Evolutionary conservation across 108 stramenopile genomes (phyloP).

Genomic region (Nitzschia sp.): DNA sequence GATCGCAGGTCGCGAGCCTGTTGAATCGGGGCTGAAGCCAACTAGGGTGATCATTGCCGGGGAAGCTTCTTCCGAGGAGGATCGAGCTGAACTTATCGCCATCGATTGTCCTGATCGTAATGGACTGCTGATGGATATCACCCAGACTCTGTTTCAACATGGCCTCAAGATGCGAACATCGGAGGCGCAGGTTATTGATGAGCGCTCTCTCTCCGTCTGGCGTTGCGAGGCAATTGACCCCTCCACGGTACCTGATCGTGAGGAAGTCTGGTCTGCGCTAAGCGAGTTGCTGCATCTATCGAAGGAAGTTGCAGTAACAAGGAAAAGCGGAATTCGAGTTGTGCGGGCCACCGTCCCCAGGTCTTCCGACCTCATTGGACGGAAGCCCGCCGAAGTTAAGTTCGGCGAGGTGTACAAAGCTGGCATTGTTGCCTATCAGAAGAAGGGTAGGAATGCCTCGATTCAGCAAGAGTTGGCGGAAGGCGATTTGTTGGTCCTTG

Average conservation of each 20-base stretch:
- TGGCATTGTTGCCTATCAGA: constrained; percentile 69
- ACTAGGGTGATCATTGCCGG: background rate
- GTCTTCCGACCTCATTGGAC: constrained; percentile 55
- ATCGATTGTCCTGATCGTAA: constrained; percentile 52
- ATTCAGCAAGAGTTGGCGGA: constrained; percentile 42
- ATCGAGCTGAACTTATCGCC: constrained; percentile 56
- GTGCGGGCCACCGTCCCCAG: constrained; percentile 66
- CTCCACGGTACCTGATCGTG: constrained; percentile 45
- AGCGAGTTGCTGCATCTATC: constrained; percentile 39
- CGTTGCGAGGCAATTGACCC: constrained; percentile 62
- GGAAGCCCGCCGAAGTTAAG: constrained; percentile 48
- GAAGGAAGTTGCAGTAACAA: constrained; percentile 43
- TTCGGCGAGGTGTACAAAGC: constrained; percentile 70
- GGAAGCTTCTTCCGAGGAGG: constrained; percentile 41
- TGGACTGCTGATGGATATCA: constrained; percentile 72
- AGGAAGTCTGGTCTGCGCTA: constrained; percentile 64
- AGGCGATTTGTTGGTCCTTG: constrained; percentile 68
- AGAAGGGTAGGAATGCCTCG: constrained; percentile 51
- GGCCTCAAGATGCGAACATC: constrained; percentile 67
- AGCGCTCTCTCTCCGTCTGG: constrained; percentile 78
- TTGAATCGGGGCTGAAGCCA: constrained; percentile 2
- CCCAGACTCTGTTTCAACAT: constrained; percentile 50
- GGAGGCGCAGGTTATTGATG: constrained; percentile 68
- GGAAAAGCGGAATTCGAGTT: constrained; percentile 62
- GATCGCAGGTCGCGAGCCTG: constrained; percentile 52